Evolutionary conservation across 2,329 filamentous ascomycete genomes (phyloP).

Genomic region (Orbilia ellipsospora): DNA sequence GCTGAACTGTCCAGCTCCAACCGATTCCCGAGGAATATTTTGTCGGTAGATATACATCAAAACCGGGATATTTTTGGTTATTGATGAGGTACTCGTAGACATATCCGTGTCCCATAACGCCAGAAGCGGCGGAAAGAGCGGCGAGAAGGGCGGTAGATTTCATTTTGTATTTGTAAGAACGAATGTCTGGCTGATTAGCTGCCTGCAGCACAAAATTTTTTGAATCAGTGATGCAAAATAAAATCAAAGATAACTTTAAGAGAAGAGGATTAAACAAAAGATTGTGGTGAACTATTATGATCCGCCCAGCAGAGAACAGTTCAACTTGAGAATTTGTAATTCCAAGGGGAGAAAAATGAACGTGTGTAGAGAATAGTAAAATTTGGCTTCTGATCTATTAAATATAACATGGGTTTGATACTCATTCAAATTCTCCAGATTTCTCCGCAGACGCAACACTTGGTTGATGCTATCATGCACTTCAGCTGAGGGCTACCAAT

Average conservation of each 20-base stretch:
- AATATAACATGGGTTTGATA: too few relatives aligned
- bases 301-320: neutral
- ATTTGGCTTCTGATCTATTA: too few relatives aligned
- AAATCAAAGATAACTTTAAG: too few relatives aligned
- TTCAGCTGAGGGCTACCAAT: too few relatives aligned
- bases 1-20: neutral
- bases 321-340: too few relatives aligned
- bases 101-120: neutral
- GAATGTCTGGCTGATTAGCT: neutral
- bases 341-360: too few relatives aligned
- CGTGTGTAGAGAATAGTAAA: too few relatives aligned
- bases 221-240: neutral
- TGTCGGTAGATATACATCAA: neutral
- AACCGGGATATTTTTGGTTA: neutral
- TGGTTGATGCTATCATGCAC: too few relatives aligned
- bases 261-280: neutral
- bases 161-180: neutral
- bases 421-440: too few relatives aligned
- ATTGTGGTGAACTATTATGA: neutral
- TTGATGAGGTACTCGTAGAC: neutral
- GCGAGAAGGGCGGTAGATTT: neutral
- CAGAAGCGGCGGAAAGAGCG: neutral
- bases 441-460: too few relatives aligned
- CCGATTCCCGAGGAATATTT: neutral
- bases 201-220: neutral